A percentile compares a stretch with the other conserved stretches of the same genome.
phyloP scores from a whole-genome alignment of 2,329 filamentous ascomycete species.

The Parascedosporium putredinis region DNA sequence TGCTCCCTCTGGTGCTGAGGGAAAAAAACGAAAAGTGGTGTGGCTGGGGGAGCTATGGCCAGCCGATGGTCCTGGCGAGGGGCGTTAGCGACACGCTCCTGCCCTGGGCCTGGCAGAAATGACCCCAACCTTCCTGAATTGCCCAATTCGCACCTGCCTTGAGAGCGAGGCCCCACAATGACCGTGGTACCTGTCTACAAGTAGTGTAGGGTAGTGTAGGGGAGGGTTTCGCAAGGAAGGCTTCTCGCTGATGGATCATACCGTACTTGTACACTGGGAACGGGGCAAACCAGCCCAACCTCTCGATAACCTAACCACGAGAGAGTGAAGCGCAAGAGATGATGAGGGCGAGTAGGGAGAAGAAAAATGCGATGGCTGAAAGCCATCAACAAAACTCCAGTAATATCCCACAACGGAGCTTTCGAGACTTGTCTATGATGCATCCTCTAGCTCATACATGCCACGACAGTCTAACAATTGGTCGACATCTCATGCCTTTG shows the following conservation, averaged over 20 bases:
- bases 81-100: background rate
- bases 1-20: background rate
- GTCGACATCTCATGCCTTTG: background rate
- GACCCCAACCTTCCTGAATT: background rate
- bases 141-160: background rate
- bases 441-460: background rate
- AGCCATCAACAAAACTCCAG: conserved; percentile 5
- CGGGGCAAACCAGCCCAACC: background rate
- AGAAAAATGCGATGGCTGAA: background rate
- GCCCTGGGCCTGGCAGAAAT: conserved; percentile 1
- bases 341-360: background rate
- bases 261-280: too few relatives aligned
- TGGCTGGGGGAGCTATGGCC: background rate
- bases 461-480: conserved; percentile 1
- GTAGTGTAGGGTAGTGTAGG: too few relatives aligned
- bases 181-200: too few relatives aligned
- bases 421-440: conserved; percentile 4
- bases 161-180: background rate
- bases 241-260: too few relatives aligned
- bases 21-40: background rate
- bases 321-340: background rate
- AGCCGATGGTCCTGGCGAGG: background rate
- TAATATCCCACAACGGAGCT: background rate
- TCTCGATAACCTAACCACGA: background rate
- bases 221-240: too few relatives aligned